Conservation (phyloP, 139 green algal genomes). For the Coelastrella sp. region DNA sequence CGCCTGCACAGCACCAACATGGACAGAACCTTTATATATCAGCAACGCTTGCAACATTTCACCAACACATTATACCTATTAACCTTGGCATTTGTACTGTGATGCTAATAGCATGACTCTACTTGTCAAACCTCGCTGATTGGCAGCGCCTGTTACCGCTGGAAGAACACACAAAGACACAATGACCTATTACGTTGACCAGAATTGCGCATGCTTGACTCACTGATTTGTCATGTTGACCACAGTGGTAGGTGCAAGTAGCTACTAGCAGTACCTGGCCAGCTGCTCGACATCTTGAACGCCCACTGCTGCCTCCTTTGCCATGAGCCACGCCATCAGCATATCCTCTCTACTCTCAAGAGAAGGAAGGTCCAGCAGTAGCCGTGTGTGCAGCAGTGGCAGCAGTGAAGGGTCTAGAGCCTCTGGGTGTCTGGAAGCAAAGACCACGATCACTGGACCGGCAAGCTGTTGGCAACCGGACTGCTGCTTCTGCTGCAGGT, state of each 20-base stretch:
- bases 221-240: neutral
- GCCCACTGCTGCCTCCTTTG: conserved; percentile 26
- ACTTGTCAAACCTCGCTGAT: no score
- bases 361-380: conserved; percentile 29
- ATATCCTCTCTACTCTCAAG: conserved; percentile 29
- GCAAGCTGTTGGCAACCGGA: neutral
- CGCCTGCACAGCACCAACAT: conserved; percentile 28
- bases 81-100: no score
- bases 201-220: neutral
- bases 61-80: neutral
- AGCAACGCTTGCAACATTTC: no score
- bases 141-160: no score
- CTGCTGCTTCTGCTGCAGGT: no score
- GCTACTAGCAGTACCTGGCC: conserved; percentile 6
- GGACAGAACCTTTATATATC: neutral
- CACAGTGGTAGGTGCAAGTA: neutral
- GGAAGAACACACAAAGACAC: no score
- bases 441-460: conserved; percentile 21
- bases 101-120: no score
- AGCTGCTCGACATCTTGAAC: conserved; percentile 43
- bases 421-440: conserved; percentile 6
- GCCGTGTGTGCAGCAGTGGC: neutral
- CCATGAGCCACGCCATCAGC: conserved; percentile 38
- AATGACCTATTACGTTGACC: no score
- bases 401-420: conserved; percentile 27